Percentiles rank a stretch among this genome's conserved stretches.
phyloP scores from a whole-genome alignment of 768 basidiomycete species.

The Trichaptum fuscoviolaceum region DNA sequence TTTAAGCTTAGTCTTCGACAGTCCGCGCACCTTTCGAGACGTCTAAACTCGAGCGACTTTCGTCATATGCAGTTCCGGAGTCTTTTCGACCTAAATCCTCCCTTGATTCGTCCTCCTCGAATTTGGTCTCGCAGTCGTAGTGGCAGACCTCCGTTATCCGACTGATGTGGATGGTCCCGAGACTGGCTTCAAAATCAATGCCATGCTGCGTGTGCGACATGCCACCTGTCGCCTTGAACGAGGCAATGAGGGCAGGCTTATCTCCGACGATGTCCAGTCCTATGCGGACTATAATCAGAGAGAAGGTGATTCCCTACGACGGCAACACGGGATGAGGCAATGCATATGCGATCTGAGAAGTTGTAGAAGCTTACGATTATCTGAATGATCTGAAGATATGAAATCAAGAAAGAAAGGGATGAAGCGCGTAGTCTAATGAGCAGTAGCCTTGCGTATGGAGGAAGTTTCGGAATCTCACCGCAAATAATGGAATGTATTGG shows the following conservation, averaged over 20 bases:
- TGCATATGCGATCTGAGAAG: not conserved
- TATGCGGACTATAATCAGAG: constrained; percentile 35
- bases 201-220: not conserved
- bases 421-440: not conserved
- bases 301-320: constrained; percentile 30
- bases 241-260: not conserved
- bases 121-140: not conserved
- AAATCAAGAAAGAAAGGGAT: too few species aligned
- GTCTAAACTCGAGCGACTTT: not conserved
- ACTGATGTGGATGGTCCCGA: not conserved
- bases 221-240: not conserved
- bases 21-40: not conserved
- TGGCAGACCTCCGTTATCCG: not conserved
- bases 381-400: not conserved
- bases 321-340: not conserved
- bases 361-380: not conserved
- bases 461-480: not conserved
- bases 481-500: not conserved
- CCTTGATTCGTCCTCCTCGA: not conserved
- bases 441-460: not conserved
- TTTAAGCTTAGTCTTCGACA: too few species aligned
- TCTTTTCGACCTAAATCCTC: not conserved
- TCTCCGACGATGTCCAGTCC: constrained; percentile 28
- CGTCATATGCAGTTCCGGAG: not conserved
- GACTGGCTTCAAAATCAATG: not conserved